Conservation (phyloP, 495 filamentous ascomycete genomes). For the Cryomyces minteri region DNA sequence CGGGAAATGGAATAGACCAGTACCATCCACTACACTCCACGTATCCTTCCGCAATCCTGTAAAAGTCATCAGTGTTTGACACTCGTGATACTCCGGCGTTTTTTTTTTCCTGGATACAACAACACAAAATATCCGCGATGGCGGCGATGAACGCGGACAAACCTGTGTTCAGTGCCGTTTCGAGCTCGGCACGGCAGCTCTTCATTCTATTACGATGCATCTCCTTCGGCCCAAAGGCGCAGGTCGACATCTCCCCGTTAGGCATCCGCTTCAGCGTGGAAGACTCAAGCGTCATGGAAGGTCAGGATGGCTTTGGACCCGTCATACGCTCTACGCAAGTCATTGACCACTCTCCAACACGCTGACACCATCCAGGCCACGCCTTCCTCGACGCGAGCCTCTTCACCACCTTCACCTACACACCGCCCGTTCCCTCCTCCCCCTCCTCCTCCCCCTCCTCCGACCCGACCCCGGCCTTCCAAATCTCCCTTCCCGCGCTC, state of each 20-base stretch:
- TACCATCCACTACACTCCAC: too few relatives aligned
- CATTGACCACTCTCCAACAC: background rate
- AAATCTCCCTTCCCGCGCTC: conserved; percentile 69
- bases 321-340: background rate
- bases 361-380: conserved; percentile 30
- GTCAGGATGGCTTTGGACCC: conserved; percentile 13
- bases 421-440: conserved; percentile 20
- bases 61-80: too few relatives aligned
- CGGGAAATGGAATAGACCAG: too few relatives aligned
- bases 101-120: background rate
- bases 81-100: too few relatives aligned
- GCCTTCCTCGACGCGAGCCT: conserved; percentile 70
- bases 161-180: conserved; percentile 64
- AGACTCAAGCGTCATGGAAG: conserved; percentile 71
- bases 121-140: background rate
- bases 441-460: conserved; percentile 14
- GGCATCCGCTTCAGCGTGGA: conserved; percentile 78
- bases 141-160: conserved; percentile 5
- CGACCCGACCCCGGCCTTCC: conserved; percentile 36
- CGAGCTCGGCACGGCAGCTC: conserved; percentile 71
- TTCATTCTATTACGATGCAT: conserved; percentile 82
- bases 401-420: conserved; percentile 54
- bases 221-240: conserved; percentile 59
- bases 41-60: too few relatives aligned
- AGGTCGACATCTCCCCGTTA: conserved; percentile 65